Evolutionary conservation across 768 basidiomycete genomes (phyloP), one percentile per base, ranked within the genome.

Genomic region (Mycena venus): DNA sequence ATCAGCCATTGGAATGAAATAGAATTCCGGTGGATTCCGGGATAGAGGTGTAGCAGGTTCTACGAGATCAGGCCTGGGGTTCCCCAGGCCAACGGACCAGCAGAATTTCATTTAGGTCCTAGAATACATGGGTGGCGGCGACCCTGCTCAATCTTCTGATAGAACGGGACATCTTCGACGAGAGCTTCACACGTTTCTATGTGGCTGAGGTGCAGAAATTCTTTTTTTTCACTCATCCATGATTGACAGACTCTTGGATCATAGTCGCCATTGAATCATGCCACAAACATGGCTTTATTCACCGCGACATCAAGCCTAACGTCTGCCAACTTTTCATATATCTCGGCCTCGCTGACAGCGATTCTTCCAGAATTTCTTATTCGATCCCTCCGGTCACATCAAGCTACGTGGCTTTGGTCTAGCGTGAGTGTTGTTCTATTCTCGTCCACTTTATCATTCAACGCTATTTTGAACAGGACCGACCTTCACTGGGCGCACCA

Each of bases 231-330:
- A 62, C 74, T 80, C 73, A 31, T 65, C 42, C 53, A 36, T 38
- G 59, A 67, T 62, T 75, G 75, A 72, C 68, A 58, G 7, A 15
- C 61, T 14, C 31, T 29, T 80, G 96, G 95, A 98, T 98, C 97
- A 88, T 99, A 72, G 90, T 99, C 23, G 96, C 96, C 34, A 93
- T 99, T 74, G 94, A 97, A 82, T 94, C 93, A 74, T 97, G 96
- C 82, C 97, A 98, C 85, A 93, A 93, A 82, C 92, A 95, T 78
- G 97, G 97, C 12, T 99, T 97, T 85, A 98, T 99, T 80, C 98
- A 99, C 86, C 91, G 98, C 74, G 98, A 99, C 86, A 97, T 99
- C 85, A 97, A 98, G 84, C 95, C 96, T 78, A 95, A 97, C 84
- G 94, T 95, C 82, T 73, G 73, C 73, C 40, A 75, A 58, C 68